Base-by-base conservation (phyloP, 1,139 yeast species). In the Magnusiomyces ingens region DNA sequence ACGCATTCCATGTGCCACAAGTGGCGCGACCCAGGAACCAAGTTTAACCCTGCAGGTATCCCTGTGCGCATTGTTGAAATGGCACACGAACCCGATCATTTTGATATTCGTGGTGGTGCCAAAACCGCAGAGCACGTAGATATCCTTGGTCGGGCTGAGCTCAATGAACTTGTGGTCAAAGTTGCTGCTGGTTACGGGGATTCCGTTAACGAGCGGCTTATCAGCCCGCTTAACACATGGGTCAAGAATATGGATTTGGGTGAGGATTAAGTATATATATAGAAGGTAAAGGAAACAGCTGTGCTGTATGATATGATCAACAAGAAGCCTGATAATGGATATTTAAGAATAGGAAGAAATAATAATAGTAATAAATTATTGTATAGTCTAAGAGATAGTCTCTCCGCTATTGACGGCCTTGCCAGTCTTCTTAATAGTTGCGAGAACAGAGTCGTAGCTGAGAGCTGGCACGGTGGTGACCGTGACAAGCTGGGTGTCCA, bases 61-160 rank as follows among this genome's bases (percentile, higher is more conserved):
- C 65, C 75, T 21, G 94, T 91, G 26, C 89, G 81, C 32, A 76
- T 90, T 47, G 96, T 93, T 8, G 99, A 93, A 68, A 85, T 93
- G 74, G 79, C 80, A 62, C 96, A 93, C 64, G 95, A 90, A 65
- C 99, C 99, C 0, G 96, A 88, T 64, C 74, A 88, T 61, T 89
- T 85, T 65, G 99, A 94, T 71, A 85, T 93, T 50, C 79, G 99
- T 60, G 99, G 99, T 19, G 99, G 99, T 3, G 95, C 97, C 21
- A 87, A 87, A 66, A 93, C 98, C 1, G 97, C 99, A 0, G 99
- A 93, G 64, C 99, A 93, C 69, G 99, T 93, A 22, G 99, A 94
- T 67, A 90, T 93, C 54, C 75, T 93, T 50, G 99, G 99, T 1
- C 83, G 96, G 56, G 90, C 97, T 0, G 96, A 85, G 66, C 74